A percentile compares a stretch with the other conserved stretches of the same genome.
These are phyloP conservation scores for Emiliania huxleyi DNA, from an alignment of 78 protist species.

Conservation along the genomic window DNA sequence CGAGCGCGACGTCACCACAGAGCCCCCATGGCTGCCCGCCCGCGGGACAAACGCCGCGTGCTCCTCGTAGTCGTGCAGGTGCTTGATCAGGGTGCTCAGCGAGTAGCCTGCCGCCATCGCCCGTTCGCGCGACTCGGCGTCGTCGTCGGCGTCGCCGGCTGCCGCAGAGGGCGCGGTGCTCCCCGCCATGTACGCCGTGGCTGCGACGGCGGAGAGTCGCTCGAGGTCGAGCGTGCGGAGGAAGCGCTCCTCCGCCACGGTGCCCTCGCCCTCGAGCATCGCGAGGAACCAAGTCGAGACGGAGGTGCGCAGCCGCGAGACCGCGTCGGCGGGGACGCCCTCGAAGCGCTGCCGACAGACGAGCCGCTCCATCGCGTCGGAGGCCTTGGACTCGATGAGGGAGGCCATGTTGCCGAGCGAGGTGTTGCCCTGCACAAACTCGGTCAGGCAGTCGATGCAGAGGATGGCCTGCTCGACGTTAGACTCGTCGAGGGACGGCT, in stretches of 20 bases:
- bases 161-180: not conserved
- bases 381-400: not conserved
- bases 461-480: not conserved
- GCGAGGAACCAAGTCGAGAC: not conserved
- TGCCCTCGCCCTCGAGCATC: not conserved
- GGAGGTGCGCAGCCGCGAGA: not conserved
- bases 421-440: not conserved
- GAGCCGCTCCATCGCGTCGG: not conserved
- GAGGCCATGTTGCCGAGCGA: not conserved
- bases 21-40: too few relatives aligned
- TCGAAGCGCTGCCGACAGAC: not conserved
- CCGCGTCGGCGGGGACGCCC: not conserved
- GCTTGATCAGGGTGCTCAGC: not conserved
- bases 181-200: not conserved
- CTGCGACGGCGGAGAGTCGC: not conserved
- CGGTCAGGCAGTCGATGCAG: not conserved
- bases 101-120: too few relatives aligned
- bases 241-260: not conserved
- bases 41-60: too few relatives aligned
- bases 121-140: not conserved
- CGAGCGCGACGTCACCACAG: too few relatives aligned
- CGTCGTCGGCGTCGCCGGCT: not conserved
- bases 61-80: not conserved
- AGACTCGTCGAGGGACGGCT: not conserved
- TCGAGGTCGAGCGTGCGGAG: not conserved